phyloP scores from a whole-genome alignment of 176 grass and related monocot species.

The Triticum dicoccoides region DNA sequence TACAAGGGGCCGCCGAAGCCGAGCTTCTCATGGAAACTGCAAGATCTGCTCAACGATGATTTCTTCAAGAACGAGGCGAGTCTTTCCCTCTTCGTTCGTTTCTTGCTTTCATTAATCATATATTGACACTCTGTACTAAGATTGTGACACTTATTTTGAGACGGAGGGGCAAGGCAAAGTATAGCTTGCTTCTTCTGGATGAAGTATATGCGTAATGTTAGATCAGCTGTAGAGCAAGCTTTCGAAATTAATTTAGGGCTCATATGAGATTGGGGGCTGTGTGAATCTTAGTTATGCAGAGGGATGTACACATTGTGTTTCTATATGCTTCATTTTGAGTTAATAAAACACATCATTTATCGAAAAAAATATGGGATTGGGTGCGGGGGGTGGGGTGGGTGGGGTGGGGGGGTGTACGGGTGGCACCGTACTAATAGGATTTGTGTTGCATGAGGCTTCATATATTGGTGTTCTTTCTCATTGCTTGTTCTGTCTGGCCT shows the following conservation, averaged over 20 bases:
- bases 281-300: too few relatives aligned
- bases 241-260: not conserved
- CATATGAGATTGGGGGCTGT: not conserved
- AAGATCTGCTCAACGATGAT: not conserved
- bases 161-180: too few relatives aligned
- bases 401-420: too few relatives aligned
- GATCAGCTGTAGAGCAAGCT: not conserved
- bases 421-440: too few relatives aligned
- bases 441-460: not conserved
- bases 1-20: not conserved
- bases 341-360: too few relatives aligned
- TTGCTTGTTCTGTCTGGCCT: not conserved
- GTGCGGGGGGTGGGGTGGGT: too few relatives aligned
- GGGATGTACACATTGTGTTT: too few relatives aligned
- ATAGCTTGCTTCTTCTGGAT: too few relatives aligned
- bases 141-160: too few relatives aligned
- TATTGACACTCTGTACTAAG: not conserved
- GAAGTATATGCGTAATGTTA: too few relatives aligned
- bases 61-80: not conserved
- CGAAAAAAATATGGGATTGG: too few relatives aligned
- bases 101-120: not conserved
- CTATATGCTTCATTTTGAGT: too few relatives aligned
- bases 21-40: not conserved
- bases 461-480: not conserved
- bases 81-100: not conserved